Evolutionary conservation across 208 protist genomes (phyloP).

Genomic region (Acanthamoeba culbertsoni): DNA sequence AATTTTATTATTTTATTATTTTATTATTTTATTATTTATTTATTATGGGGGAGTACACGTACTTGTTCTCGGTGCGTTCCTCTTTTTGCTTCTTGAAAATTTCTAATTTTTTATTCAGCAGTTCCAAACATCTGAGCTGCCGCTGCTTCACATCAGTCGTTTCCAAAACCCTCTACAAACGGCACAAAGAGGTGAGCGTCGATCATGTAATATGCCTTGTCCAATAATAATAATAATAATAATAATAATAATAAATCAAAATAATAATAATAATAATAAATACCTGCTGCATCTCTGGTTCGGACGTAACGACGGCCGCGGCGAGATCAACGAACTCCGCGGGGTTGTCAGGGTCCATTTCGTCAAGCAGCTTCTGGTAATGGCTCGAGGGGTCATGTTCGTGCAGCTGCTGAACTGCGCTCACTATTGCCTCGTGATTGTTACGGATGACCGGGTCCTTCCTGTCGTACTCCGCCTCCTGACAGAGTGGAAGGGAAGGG

Average conservation of each 20-base stretch:
- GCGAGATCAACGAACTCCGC: conserved; percentile 49
- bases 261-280: not conserved
- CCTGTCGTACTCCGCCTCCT: conserved; percentile 35
- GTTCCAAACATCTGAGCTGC: not conserved
- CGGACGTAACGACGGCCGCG: not conserved
- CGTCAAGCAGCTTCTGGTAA: conserved; percentile 46
- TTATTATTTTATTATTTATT: not conserved
- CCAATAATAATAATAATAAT: too few species aligned
- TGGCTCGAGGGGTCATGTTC: conserved; percentile 16
- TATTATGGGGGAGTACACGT: not conserved
- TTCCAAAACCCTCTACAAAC: not conserved
- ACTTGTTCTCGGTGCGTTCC: not conserved
- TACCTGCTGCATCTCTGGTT: conserved; percentile 59
- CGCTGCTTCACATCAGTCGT: conserved; percentile 16
- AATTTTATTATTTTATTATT: too few species aligned
- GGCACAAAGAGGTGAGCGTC: too few species aligned
- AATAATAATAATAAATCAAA: not conserved
- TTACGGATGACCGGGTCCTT: conserved; percentile 27
- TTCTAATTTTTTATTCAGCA: not conserved
- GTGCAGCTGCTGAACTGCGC: conserved; percentile 49
- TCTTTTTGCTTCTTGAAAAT: not conserved
- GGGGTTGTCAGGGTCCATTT: conserved; percentile 59
- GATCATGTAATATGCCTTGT: too few species aligned
- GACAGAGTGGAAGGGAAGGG: too few species aligned
- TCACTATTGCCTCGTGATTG: conserved; percentile 36